Base-by-base conservation (phyloP, 2,329 filamentous ascomycete genomes). In the Penicillium sp. region DNA sequence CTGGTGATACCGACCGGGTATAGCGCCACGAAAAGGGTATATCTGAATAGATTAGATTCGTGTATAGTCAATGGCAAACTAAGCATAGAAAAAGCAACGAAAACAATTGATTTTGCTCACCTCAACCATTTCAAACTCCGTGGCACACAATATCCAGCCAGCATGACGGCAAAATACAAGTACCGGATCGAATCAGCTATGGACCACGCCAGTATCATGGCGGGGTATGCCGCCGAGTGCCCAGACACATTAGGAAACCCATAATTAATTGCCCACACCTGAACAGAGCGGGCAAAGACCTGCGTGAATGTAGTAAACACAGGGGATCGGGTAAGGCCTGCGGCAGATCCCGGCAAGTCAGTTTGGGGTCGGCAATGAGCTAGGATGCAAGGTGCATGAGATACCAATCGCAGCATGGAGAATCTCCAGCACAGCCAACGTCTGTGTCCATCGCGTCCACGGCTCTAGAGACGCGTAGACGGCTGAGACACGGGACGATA, bases 191-290 rank as follows among this genome's bases (percentile, higher is more conserved):
- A 37, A 40, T 59, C 55, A 2, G 56, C 56, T 3, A 40, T 33
- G 2, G 56, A 53, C 56, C 56, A 59, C 3, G 55, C 56, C 7
- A 54, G 30, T 1, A 59, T 36, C 54, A 59, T 56, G 6, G 40
- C 39, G 6, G 41, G n/a, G 23, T 58, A 58, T 3, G 44, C 49
- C 4, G 33, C 13, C 1, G 55, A 54, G 1, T 35, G 13, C 3
- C 41, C 47, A 3, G 51, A 52, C 5, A 44, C 35, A 1, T 26
- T 23, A 1, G 56, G 47, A 13, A 50, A 59, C 5, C 43, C 51
- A 47, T 54, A 51, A 20, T 56, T 51, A 12, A 59, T 52, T 16
- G 55, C 55, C 54, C 56, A 59, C 37, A 58, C 55, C 29, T 59
- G 56, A n/a, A 57, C 50, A 39, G 48, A 53, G 32, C 56, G 56